These are phyloP conservation scores for Chlamydomonas sphaeroides DNA, from an alignment of 139 green algal genomes.

Conservation along the genomic window DNA sequence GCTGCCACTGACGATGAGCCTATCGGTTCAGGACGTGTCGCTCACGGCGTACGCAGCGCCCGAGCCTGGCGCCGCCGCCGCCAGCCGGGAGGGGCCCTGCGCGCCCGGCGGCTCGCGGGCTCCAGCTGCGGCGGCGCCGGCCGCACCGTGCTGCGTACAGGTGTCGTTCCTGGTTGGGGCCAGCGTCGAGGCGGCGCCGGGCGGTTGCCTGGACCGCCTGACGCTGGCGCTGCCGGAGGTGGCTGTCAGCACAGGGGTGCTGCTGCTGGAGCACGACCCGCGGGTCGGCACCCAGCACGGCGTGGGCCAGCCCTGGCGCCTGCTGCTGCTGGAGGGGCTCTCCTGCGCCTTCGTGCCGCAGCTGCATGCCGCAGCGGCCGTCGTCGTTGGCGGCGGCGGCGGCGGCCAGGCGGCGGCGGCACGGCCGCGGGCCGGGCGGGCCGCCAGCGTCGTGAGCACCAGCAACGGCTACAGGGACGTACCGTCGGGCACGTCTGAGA, in stretches of 20 bases:
- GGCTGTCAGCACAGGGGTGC: not conserved
- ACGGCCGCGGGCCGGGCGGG: not conserved
- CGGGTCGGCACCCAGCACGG: conserved; percentile 22
- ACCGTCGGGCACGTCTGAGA: no score
- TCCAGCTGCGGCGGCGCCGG: not conserved
- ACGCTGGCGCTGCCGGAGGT: conserved; percentile 32
- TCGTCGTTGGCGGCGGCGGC: not conserved
- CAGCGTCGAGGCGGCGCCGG: conserved; percentile 6
- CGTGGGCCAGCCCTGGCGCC: conserved; percentile 1
- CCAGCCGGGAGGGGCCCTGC: not conserved
- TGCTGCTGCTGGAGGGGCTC: conserved; percentile 28
- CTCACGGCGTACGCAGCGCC: conserved; percentile 13
- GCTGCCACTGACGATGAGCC: not conserved
- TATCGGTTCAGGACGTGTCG: conserved; percentile 11
- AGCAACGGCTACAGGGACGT: no score
- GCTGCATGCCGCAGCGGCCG: not conserved
- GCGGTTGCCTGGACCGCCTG: conserved; percentile 14
- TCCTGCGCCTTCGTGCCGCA: conserved; percentile 38
- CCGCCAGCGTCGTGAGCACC: no score
- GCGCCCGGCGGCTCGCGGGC: no score
- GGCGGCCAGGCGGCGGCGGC: not conserved
- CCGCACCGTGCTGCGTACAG: conserved; percentile 9
- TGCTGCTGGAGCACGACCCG: conserved; percentile 29
- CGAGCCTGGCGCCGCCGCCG: not conserved
- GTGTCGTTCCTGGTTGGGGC: conserved; percentile 1